Evolutionary conservation across 202 grass and related monocot genomes (phyloP).

Genomic region (Brachypodium distachyon): DNA sequence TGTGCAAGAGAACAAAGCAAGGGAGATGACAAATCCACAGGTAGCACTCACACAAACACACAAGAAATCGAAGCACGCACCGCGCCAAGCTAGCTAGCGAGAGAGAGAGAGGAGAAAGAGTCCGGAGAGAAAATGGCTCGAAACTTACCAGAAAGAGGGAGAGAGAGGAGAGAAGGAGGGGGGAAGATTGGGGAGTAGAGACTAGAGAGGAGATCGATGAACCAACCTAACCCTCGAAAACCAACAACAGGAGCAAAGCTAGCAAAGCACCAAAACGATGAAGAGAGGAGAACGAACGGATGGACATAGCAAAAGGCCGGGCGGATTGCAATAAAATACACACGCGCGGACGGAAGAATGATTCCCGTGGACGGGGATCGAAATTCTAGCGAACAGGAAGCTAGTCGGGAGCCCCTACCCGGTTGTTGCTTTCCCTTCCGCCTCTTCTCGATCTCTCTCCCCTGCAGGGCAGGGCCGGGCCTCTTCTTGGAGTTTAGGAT

Average conservation of each 20-base stretch:
- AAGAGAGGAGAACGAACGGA: background rate
- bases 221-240: conserved; percentile 15
- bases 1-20: conserved; percentile 61
- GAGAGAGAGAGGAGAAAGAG: too few species aligned
- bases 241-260: conserved; percentile 15
- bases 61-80: conserved; percentile 15
- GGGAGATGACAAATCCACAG: conserved; percentile 39
- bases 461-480: too few species aligned
- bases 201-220: conserved; percentile 18
- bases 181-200: background rate
- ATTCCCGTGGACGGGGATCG: background rate
- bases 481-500: conserved; percentile 26
- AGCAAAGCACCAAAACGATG: background rate
- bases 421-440: conserved; percentile 28
- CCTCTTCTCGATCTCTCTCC: background rate
- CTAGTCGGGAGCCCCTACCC: too few species aligned
- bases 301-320: background rate
- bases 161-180: background rate
- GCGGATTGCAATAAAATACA: background rate
- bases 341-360: too few species aligned
- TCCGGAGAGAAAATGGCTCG: conserved; percentile 35
- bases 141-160: conserved; percentile 12
- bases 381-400: background rate
- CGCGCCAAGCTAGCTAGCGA: conserved; percentile 19
- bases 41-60: conserved; percentile 30